These are phyloP conservation scores for Phytopythium delawarense DNA, from an alignment of 352 stramenopile species.

Conservation along the genomic window DNA sequence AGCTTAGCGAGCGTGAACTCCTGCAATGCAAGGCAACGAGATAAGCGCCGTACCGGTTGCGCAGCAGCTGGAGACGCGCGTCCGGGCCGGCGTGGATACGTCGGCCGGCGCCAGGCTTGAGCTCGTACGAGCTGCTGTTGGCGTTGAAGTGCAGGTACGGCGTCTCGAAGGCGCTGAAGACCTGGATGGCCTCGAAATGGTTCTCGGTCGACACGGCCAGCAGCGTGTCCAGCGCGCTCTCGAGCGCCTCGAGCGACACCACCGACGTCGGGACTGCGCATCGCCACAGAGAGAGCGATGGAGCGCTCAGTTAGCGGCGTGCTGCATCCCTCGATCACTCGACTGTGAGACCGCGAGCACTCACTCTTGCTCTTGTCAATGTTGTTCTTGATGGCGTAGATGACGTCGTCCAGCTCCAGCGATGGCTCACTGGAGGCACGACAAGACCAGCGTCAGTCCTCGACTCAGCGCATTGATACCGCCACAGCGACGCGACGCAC, in stretches of 20 bases:
- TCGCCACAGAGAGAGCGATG: background rate
- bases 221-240: constrained; percentile 80
- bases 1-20: background rate
- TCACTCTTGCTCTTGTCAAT: constrained; percentile 86
- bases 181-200: constrained; percentile 76
- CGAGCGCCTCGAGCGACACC: constrained; percentile 75
- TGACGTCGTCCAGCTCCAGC: constrained; percentile 74
- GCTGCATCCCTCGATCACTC: background rate
- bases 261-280: constrained; percentile 72
- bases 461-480: constrained; percentile 1
- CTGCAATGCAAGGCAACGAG: background rate
- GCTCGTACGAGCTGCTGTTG: constrained; percentile 69
- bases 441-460: background rate
- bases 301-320: background rate
- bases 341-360: constrained; percentile 4
- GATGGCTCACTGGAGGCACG: constrained; percentile 46
- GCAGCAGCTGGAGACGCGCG: constrained; percentile 58
- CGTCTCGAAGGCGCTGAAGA: constrained; percentile 79
- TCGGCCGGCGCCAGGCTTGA: constrained; percentile 51
- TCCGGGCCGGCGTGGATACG: constrained; percentile 55
- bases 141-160: constrained; percentile 57
- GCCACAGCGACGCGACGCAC: constrained; percentile 21
- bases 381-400: constrained; percentile 88
- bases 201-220: constrained; percentile 78
- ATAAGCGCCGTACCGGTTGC: constrained; percentile 32